A percentile compares a stretch with the other conserved stretches of the same genome.
phyloP scores from a whole-genome alignment of 2,329 filamentous ascomycete species.

The Aureobasidium sp. region DNA sequence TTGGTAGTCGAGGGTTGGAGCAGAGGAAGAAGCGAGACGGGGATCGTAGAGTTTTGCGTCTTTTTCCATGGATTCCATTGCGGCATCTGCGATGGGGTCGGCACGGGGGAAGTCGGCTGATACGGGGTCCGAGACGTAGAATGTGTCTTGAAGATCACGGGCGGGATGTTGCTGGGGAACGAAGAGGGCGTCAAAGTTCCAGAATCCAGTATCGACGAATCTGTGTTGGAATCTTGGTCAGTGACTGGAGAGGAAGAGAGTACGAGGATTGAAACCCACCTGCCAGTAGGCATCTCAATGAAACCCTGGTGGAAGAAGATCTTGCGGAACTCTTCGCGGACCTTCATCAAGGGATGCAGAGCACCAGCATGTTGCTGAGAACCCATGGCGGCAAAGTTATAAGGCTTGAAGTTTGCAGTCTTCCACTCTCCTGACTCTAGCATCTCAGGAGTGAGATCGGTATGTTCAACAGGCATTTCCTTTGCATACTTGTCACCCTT shows the following conservation, averaged over 20 bases:
- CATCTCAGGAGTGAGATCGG: constrained; percentile 96
- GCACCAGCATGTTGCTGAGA: constrained; percentile 62
- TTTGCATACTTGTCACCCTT: constrained; percentile 92
- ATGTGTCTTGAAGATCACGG: constrained; percentile 97
- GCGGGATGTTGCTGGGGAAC: constrained; percentile 98
- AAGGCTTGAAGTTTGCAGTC: constrained; percentile 87
- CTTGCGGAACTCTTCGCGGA: constrained; percentile 93
- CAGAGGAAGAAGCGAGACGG: constrained; percentile 36
- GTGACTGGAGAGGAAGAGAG: background rate
- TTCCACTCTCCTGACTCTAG: constrained; percentile 91
- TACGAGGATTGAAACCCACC: constrained; percentile 49
- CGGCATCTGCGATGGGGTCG: constrained; percentile 55
- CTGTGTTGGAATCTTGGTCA: constrained; percentile 36
- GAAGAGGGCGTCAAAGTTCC: constrained; percentile 98
- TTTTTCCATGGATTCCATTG: constrained; percentile 55
- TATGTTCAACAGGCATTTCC: constrained; percentile 93
- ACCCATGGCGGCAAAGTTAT: constrained; percentile 80
- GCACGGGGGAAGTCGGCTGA: constrained; percentile 72
- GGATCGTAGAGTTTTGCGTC: constrained; percentile 53
- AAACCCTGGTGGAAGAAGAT: constrained; percentile 99
- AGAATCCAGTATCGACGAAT: constrained; percentile 97
- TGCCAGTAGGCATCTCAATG: constrained; percentile 96
- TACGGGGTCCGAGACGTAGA: constrained; percentile 95
- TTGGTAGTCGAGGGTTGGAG: constrained; percentile 69
- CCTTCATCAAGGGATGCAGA: constrained; percentile 80